Evolutionary conservation across 1,284 basidiomycete genomes (phyloP).

Genomic region (Irpex sp.): DNA sequence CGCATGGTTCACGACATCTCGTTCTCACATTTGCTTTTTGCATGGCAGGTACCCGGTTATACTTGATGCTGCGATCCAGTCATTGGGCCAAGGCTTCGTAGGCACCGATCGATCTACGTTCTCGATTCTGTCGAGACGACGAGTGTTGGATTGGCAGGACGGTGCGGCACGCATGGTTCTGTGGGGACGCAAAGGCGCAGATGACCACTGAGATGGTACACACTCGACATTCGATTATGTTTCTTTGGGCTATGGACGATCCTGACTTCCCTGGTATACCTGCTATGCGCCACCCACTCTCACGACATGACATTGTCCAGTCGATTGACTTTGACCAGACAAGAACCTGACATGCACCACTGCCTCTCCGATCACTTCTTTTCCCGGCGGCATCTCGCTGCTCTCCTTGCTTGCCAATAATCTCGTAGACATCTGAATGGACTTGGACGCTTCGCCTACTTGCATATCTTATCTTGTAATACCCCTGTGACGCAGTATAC

Average conservation of each 20-base stretch:
- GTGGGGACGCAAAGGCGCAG: constrained; percentile 47
- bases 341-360: not conserved
- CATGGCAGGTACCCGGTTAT: constrained; percentile 58
- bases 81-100: constrained; percentile 60
- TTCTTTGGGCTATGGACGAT: not conserved
- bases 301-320: not conserved
- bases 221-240: not conserved
- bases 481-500: not conserved
- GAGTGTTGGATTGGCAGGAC: constrained; percentile 61
- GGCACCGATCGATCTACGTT: constrained; percentile 70
- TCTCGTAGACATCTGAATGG: not conserved
- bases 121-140: constrained; percentile 56
- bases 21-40: not conserved
- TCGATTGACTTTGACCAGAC: not conserved
- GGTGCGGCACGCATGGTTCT: constrained; percentile 48
- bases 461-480: not conserved
- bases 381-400: not conserved
- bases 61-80: constrained; percentile 70
- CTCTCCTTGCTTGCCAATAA: not conserved
- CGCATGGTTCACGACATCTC: not conserved
- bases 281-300: not conserved
- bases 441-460: not conserved
- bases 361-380: not conserved
- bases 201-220: constrained; percentile 24
- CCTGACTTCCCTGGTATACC: not conserved